Conservation (phyloP, 345 rosid species). For the Abelmoschus esculentus region DNA sequence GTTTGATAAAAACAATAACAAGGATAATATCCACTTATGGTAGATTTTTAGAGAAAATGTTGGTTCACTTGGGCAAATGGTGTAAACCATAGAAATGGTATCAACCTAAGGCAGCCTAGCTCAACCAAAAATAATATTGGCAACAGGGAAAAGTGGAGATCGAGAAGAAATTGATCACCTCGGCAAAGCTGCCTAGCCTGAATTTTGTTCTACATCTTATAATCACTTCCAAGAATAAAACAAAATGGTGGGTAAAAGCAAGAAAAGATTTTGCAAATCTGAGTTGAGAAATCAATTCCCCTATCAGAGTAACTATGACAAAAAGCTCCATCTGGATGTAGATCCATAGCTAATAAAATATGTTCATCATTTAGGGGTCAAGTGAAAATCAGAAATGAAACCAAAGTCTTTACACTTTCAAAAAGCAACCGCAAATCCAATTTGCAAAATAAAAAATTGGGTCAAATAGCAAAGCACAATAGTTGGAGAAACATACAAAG, state of each 20-base stretch:
- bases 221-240: not conserved
- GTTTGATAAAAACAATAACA: too few relatives aligned
- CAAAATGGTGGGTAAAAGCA: not conserved
- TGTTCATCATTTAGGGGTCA: slow-evolving; percentile 51
- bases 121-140: slow-evolving; percentile 20
- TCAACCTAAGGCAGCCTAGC: not conserved
- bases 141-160: slow-evolving; percentile 52
- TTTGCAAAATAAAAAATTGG: not conserved
- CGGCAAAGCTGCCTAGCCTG: slow-evolving; percentile 36
- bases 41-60: too few relatives aligned
- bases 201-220: not conserved
- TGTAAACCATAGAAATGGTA: not conserved
- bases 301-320: slow-evolving; percentile 92
- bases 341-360: slow-evolving; percentile 48
- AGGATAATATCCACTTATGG: too few relatives aligned
- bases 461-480: not conserved
- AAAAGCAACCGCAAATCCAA: not conserved
- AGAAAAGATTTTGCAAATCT: not conserved
- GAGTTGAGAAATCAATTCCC: slow-evolving; percentile 16
- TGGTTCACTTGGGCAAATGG: not conserved
- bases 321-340: slow-evolving; percentile 52
- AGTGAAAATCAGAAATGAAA: not conserved
- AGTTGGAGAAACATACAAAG: not conserved
- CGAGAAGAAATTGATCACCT: slow-evolving; percentile 30
- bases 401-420: not conserved